Conservation (phyloP, 768 basidiomycete genomes). For the Russula sp. region DNA sequence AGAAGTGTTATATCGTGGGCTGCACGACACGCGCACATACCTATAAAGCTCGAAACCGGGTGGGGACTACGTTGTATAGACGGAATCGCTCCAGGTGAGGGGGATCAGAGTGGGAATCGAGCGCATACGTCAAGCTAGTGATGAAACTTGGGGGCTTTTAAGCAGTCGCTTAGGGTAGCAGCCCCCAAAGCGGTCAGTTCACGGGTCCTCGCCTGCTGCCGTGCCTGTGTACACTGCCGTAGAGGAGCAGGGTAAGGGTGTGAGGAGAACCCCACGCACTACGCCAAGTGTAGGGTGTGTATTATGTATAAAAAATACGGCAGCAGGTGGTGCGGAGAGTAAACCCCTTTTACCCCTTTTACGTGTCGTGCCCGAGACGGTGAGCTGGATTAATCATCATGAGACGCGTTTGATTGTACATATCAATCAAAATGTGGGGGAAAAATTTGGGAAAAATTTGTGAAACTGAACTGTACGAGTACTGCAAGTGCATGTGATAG, state of each 20-base stretch:
- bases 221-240: neutral
- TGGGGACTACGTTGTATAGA: neutral
- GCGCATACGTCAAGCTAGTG: neutral
- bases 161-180: neutral
- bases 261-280: neutral
- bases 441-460: too few species aligned
- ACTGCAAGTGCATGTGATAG: too few species aligned
- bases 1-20: neutral
- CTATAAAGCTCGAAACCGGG: neutral
- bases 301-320: neutral
- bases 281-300: neutral
- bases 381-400: slow-evolving; percentile 2
- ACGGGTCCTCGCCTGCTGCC: neutral
- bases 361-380: slow-evolving; percentile 1
- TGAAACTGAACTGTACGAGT: too few species aligned
- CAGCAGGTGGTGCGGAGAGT: neutral
- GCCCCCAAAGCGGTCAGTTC: neutral
- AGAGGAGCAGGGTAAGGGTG: too few species aligned
- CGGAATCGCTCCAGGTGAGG: neutral
- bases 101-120: neutral
- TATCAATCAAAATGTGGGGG: too few species aligned
- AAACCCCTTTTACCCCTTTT: neutral
- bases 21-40: neutral
- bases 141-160: neutral
- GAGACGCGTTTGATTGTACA: neutral